Evolutionary conservation across 805 yeast genomes (phyloP).

Genomic region (Candida sonorensis): DNA sequence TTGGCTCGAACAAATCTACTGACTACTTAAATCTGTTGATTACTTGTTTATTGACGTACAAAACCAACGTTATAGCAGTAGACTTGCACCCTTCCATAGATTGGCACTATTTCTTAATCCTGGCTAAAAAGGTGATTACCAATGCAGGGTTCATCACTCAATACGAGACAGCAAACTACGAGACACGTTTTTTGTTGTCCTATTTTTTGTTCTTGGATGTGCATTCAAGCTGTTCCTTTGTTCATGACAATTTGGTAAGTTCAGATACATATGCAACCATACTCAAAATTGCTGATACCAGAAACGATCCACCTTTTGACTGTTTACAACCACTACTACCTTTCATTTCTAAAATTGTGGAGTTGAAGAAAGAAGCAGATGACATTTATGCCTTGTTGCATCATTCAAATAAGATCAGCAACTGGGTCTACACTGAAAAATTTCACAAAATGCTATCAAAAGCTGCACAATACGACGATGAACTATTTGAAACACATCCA

Average conservation of each 20-base stretch:
- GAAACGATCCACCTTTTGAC: neutral
- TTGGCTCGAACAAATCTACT: too few species aligned
- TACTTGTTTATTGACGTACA: neutral
- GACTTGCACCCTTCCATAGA: too few species aligned
- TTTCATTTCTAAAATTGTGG: slow-evolving; percentile 1
- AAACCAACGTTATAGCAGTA: neutral
- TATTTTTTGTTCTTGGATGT: neutral
- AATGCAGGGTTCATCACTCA: neutral
- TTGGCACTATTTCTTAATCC: neutral
- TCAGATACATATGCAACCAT: neutral
- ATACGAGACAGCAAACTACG: neutral
- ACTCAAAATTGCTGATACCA: neutral
- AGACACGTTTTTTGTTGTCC: neutral
- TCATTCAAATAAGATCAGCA: slow-evolving; percentile 1
- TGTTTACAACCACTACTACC: slow-evolving; percentile 2
- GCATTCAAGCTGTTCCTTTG: slow-evolving; percentile 1
- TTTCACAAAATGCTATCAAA: slow-evolving; percentile 1
- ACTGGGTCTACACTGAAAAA: slow-evolving; percentile 3
- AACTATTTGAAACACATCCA: neutral
- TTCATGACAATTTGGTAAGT: neutral
- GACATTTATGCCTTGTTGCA: neutral
- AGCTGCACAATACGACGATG: neutral
- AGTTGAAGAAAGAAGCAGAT: neutral
- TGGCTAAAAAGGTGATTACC: neutral
- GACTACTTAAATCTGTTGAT: too few species aligned